phyloP scores from a whole-genome alignment of 257 asterid species.

The Linaria vulgaris region DNA sequence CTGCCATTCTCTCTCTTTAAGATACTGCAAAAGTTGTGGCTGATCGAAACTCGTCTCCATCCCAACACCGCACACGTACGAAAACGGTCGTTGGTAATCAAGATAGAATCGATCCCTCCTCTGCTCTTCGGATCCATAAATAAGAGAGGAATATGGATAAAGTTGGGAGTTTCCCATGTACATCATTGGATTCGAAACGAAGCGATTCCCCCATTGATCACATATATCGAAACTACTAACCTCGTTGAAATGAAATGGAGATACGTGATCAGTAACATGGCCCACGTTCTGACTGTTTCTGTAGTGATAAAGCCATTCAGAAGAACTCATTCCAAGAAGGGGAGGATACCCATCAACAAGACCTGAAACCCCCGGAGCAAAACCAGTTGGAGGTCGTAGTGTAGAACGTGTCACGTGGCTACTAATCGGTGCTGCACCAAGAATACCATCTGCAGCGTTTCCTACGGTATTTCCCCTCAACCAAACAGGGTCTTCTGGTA shows the following conservation, averaged over 20 bases:
- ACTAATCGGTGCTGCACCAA: constrained; percentile 64
- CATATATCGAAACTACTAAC: constrained; percentile 48
- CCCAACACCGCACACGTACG: constrained; percentile 50
- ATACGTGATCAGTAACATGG: constrained; percentile 34
- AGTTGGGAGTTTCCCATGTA: constrained; percentile 47
- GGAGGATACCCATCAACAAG: constrained; percentile 61
- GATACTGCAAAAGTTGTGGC: constrained; percentile 59
- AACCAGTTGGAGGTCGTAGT: constrained; percentile 35
- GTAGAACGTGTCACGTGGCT: constrained; percentile 35
- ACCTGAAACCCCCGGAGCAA: constrained; percentile 30
- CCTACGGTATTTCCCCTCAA: constrained; percentile 31
- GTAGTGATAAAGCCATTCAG: constrained; percentile 93
- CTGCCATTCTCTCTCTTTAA: constrained; percentile 73
- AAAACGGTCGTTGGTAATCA: constrained; percentile 58
- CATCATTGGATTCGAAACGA: constrained; percentile 46
- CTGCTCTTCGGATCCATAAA: constrained; percentile 44
- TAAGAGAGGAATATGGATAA: constrained; percentile 39
- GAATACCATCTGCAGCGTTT: constrained; percentile 61
- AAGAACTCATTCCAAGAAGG: constrained; percentile 73
- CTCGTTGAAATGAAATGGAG: constrained; percentile 46
- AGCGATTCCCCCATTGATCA: constrained; percentile 75
- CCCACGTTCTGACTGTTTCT: constrained; percentile 62
- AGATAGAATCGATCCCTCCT: constrained; percentile 36
- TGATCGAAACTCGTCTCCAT: constrained; percentile 52
- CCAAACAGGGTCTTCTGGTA: constrained; percentile 73